Conservation (phyloP, 257 asterid genomes). For the Ballota nigra region DNA sequence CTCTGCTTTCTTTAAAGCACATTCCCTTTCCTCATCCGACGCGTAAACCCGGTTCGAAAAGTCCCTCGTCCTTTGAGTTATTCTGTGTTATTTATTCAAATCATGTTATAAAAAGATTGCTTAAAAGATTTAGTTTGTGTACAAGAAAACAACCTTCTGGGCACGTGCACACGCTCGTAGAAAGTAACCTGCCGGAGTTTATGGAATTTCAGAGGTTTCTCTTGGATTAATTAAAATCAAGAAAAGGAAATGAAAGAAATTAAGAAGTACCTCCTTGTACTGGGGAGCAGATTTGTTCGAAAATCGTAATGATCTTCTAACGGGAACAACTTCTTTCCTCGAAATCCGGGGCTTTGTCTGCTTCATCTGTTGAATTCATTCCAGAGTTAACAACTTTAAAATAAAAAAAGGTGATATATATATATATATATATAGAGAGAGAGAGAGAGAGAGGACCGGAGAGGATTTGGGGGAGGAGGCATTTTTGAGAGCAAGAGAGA, state of each 20-base stretch:
- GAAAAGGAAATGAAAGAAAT: neutral
- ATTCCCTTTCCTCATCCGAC: slow-evolving; percentile 65
- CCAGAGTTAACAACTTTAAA: neutral
- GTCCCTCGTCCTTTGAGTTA: slow-evolving; percentile 44
- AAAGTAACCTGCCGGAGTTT: slow-evolving; percentile 47
- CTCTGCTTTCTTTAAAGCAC: slow-evolving; percentile 62
- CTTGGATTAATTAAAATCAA: neutral
- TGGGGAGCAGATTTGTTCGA: slow-evolving; percentile 55
- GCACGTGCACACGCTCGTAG: slow-evolving; percentile 58
- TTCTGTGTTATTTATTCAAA: slow-evolving; percentile 31
- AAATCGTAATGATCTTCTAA: slow-evolving; percentile 72
- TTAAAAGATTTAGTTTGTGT: neutral
- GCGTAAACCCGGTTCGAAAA: slow-evolving; percentile 59
- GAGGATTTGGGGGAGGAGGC: slow-evolving; percentile 72
- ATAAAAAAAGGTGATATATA: too few relatives aligned
- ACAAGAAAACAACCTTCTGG: slow-evolving; percentile 56
- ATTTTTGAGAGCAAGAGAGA: slow-evolving; percentile 59
- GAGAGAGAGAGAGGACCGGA: slow-evolving; percentile 44
- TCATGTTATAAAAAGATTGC: neutral
- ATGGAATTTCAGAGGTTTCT: neutral
- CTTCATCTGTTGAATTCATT: slow-evolving; percentile 50
- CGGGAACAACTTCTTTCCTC: slow-evolving; percentile 74
- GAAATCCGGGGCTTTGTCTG: slow-evolving; percentile 55
- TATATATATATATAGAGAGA: neutral
- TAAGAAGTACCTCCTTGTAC: slow-evolving; percentile 56